Evolutionary conservation across 1,284 basidiomycete genomes (phyloP).

Genomic region (Coniferiporia sulphurascens): DNA sequence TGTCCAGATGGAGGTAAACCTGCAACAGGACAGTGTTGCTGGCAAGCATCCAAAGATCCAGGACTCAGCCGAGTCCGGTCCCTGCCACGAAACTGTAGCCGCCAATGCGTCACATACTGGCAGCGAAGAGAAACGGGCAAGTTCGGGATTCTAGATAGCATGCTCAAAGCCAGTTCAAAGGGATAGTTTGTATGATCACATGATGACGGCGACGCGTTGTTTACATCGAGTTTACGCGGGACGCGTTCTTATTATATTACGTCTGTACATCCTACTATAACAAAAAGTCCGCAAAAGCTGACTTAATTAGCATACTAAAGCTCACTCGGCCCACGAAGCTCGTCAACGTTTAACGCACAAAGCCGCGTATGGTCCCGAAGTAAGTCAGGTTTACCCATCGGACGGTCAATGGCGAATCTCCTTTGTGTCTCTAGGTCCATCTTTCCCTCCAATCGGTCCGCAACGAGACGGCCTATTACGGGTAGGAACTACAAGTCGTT

Average conservation of each 20-base stretch:
- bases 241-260: not conserved
- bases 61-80: too few species aligned
- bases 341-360: not conserved
- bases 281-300: not conserved
- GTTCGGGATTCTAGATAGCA: too few species aligned
- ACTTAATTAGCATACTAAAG: not conserved
- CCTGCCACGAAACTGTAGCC: too few species aligned
- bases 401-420: slow-evolving; percentile 52
- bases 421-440: slow-evolving; percentile 44
- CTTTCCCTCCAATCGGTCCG: slow-evolving; percentile 62
- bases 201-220: not conserved
- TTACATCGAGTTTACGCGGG: not conserved
- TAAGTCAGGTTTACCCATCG: slow-evolving; percentile 28
- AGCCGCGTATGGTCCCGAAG: slow-evolving; percentile 7
- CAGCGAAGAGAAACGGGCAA: too few species aligned
- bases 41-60: too few species aligned
- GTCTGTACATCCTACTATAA: not conserved
- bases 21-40: too few species aligned
- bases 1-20: too few species aligned
- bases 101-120: too few species aligned
- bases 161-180: too few species aligned
- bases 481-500: slow-evolving; percentile 64
- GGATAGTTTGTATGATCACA: not conserved
- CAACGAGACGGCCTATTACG: slow-evolving; percentile 72
- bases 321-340: slow-evolving; percentile 1